Evolutionary conservation across 176 grass and related monocot genomes (phyloP).

Genomic region (Saccharum officinarum): DNA sequence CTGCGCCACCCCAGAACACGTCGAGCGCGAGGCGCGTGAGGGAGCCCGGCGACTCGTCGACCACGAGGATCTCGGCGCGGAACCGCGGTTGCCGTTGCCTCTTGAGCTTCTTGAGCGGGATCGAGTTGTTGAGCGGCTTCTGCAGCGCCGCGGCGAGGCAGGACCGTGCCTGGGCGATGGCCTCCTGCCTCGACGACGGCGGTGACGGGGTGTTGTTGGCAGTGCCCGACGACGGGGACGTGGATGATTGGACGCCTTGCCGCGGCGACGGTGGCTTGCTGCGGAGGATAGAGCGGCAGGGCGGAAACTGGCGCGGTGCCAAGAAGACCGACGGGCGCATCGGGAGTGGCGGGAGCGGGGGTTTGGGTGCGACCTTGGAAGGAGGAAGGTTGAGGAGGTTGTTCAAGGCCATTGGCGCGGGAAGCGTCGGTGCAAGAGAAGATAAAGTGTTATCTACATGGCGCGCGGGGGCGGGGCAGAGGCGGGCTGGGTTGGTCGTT

Average conservation of each 20-base stretch:
- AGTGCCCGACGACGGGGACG: not conserved
- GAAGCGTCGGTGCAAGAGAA: constrained; percentile 7
- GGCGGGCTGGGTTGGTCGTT: no score
- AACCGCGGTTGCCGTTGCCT: constrained; percentile 61
- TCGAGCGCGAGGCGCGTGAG: constrained; percentile 63
- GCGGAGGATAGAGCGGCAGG: not conserved
- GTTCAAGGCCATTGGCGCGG: constrained; percentile 43
- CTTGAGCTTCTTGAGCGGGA: constrained; percentile 61
- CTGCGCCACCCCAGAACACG: constrained; percentile 49
- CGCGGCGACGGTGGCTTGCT: not conserved
- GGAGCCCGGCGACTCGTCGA: constrained; percentile 73
- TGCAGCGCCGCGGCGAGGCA: constrained; percentile 61
- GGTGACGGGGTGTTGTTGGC: constrained; percentile 23
- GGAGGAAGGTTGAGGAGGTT: constrained; percentile 29
- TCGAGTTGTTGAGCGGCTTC: constrained; percentile 63
- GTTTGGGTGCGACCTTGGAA: constrained; percentile 10
- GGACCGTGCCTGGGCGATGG: constrained; percentile 65
- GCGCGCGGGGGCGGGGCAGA: not conserved
- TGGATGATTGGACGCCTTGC: constrained; percentile 1
- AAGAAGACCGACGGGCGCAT: not conserved
- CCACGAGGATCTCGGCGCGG: constrained; percentile 86
- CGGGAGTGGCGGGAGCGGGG: not conserved
- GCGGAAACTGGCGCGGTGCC: not conserved
- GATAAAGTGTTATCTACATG: constrained; percentile 34
- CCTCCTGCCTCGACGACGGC: constrained; percentile 77